These are phyloP conservation scores for Nothophoma quercina DNA, from an alignment of 2,329 filamentous ascomycete species.

Conservation along the genomic window DNA sequence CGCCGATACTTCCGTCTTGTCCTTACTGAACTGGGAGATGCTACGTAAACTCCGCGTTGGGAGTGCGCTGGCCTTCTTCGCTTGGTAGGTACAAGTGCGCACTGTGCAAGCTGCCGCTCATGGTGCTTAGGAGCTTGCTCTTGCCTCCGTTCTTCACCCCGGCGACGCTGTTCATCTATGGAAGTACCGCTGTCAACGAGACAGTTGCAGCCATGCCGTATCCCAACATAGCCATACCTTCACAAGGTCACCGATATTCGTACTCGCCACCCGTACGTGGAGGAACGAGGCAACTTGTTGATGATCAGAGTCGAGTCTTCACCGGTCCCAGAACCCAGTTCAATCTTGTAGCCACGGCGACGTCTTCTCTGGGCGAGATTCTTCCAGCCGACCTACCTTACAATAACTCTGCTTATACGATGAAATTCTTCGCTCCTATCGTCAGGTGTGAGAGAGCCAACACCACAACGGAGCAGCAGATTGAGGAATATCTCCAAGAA, in stretches of 20 bases:
- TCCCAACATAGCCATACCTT: constrained; percentile 15
- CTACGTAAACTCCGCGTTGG: constrained; percentile 19
- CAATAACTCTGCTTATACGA: constrained; percentile 13
- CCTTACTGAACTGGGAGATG: constrained; percentile 21
- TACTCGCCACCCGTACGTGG: constrained; percentile 20
- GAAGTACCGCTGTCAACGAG: constrained; percentile 7
- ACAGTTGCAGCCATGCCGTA: constrained; percentile 15
- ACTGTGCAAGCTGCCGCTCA: background rate
- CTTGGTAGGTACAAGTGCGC: too few relatives aligned
- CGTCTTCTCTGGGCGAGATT: constrained; percentile 23
- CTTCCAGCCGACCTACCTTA: constrained; percentile 14
- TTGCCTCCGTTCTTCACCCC: constrained; percentile 26
- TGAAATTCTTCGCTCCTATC: constrained; percentile 21
- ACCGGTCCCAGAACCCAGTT: constrained; percentile 21
- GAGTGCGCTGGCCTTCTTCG: constrained; percentile 19
- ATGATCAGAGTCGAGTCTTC: constrained; percentile 18
- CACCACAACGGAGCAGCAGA: background rate
- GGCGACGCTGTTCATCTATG: constrained; percentile 21
- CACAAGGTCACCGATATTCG: constrained; percentile 9
- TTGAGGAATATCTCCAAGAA: constrained; percentile 4
- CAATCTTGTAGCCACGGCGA: constrained; percentile 17
- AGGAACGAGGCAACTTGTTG: constrained; percentile 9
- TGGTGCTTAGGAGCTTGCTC: constrained; percentile 13
- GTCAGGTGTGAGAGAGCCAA: constrained; percentile 19
- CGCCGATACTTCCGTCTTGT: constrained; percentile 19